Percentiles rank a stretch among this genome's conserved stretches.
Conservation (phyloP, 768 basidiomycete genomes). For the Boletus coccyginus region DNA sequence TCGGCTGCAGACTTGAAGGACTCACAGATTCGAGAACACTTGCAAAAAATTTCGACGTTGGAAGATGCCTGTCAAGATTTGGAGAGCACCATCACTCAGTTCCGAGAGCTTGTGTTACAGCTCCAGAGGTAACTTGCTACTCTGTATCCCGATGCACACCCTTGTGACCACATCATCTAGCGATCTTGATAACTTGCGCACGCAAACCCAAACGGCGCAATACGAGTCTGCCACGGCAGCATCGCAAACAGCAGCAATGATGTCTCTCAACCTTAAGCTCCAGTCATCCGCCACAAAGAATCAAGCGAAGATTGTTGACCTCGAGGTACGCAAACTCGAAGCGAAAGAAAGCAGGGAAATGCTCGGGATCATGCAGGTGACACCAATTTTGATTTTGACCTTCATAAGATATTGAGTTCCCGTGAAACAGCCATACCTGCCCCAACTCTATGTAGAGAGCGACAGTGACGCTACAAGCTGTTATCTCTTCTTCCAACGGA, state of each 20-base stretch:
- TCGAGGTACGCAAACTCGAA: slow-evolving; percentile 84
- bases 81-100: slow-evolving; percentile 85
- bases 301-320: slow-evolving; percentile 84
- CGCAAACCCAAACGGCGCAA: slow-evolving; percentile 83
- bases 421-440: slow-evolving; percentile 73
- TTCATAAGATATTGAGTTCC: slow-evolving; percentile 1
- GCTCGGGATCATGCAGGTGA: slow-evolving; percentile 78
- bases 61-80: slow-evolving; percentile 84
- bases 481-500: slow-evolving; percentile 89
- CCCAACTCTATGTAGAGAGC: slow-evolving; percentile 83
- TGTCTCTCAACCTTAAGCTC: slow-evolving; percentile 92
- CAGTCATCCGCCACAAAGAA: slow-evolving; percentile 90
- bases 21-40: slow-evolving; percentile 61
- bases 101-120: slow-evolving; percentile 86
- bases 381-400: not conserved
- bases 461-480: slow-evolving; percentile 88
- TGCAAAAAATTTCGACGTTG: slow-evolving; percentile 59
- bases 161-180: slow-evolving; percentile 39
- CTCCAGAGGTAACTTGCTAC: slow-evolving; percentile 62
- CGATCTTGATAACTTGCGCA: slow-evolving; percentile 80
- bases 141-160: slow-evolving; percentile 3
- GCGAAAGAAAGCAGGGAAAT: slow-evolving; percentile 80
- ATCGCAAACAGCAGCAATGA: slow-evolving; percentile 88
- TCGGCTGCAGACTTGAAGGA: slow-evolving; percentile 65
- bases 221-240: slow-evolving; percentile 78